Evolutionary conservation across 352 stramenopile species (phyloP), one percentile per base, ranked within the genome.

Genomic region (Globisporangium solare): DNA sequence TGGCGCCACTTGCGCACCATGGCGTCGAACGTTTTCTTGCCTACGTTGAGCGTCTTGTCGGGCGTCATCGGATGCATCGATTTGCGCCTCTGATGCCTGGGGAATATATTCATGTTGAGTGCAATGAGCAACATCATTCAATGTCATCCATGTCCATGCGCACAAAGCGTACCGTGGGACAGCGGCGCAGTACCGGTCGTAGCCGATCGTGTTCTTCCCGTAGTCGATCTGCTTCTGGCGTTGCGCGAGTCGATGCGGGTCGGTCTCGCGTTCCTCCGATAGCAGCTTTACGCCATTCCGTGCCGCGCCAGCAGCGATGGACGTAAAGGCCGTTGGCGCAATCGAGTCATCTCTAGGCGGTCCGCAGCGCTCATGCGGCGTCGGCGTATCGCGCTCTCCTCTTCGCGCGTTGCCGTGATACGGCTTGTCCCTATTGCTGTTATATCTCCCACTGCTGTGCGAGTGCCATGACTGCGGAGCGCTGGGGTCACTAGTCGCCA

Each of bases 211-310:
- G 69, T 97, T 97, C 67, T 96, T 97, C 41, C 89, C 89, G 54
- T 89, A 96, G 63, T 96, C 88, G 55, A 96, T 94, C 63, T 97
- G 89, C 73, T 97, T 97, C 64, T 97, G 87, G n/a, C 89, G 83
- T 71, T 96, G 87, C 20, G 81, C 74, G 21, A 97, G 64, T 35
- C 86, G 77, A 21, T 89, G 85, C n/a, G 77, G 63, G 53, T 96
- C 84, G 13, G 66, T 76, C 68, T 96, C 88, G 21, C 79, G 82
- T 58, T 87, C 68, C 17, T 77, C 70, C 18, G 73, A 70, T 39
- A 90, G 60, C 31, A 79, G 77, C 20, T 67, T 70, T 43, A 90
- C 75, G 13, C 55, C 56, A 14, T 11, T 52, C 21, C 21, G 20
- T 21, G 45, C 14, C 6, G 17, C 18, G 15, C 7, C 21, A 32